Percentiles rank a stretch among this genome's conserved stretches.
These are phyloP conservation scores for Penicillium verrucosum DNA, from an alignment of 2,329 filamentous ascomycete genomes.

Conservation along the genomic window DNA sequence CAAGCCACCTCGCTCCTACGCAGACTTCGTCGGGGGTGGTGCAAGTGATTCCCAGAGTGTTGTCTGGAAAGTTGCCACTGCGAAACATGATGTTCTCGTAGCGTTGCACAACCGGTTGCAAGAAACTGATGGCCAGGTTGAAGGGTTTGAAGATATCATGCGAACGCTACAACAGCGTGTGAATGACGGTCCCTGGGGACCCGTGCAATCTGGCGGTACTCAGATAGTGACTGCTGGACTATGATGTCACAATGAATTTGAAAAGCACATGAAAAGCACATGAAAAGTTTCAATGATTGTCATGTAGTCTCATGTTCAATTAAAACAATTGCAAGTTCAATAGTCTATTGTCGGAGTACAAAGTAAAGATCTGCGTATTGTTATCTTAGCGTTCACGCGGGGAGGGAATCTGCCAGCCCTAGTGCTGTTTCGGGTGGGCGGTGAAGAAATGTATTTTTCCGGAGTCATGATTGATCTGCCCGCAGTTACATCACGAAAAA, in stretches of 20 bases:
- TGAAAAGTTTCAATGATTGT: not conserved
- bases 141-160: constrained; percentile 41
- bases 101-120: constrained; percentile 48
- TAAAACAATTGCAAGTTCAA: not conserved
- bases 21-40: constrained; percentile 56
- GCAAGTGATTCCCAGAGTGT: constrained; percentile 56
- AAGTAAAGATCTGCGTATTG: constrained; percentile 11
- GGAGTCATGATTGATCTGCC: constrained; percentile 3
- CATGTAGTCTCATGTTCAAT: not conserved
- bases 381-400: constrained; percentile 18
- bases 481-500: not conserved
- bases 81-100: constrained; percentile 56
- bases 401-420: constrained; percentile 11
- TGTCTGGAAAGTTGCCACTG: constrained; percentile 56
- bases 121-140: constrained; percentile 28
- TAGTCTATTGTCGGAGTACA: not conserved
- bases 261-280: not conserved
- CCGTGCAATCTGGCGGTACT: constrained; percentile 28
- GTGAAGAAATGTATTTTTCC: constrained; percentile 22
- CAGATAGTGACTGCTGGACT: constrained; percentile 39
- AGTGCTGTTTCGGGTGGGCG: constrained; percentile 14
- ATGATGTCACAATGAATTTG: constrained; percentile 15
- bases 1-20: constrained; percentile 55
- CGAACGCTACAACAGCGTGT: constrained; percentile 40
- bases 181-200: constrained; percentile 43